Percentiles rank a stretch among this genome's conserved stretches.
Evolutionary conservation across 2,329 filamentous ascomycete species (phyloP).

Genomic region (Aureobasidium sp.): DNA sequence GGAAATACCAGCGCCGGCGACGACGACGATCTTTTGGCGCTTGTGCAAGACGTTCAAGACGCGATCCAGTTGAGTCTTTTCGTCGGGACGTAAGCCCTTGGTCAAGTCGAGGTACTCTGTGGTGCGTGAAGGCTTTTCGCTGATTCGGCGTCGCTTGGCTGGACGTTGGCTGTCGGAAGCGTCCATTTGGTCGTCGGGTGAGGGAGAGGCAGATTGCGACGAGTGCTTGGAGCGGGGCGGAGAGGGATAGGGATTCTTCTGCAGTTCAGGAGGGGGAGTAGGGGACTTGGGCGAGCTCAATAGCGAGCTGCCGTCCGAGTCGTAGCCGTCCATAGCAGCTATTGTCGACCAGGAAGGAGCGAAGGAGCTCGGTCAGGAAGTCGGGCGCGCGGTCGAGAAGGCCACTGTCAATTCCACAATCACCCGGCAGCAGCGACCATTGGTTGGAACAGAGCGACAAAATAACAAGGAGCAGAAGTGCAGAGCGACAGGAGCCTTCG

Average conservation of each 20-base stretch:
- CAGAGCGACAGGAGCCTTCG: neutral
- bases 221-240: constrained; percentile 36
- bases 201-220: constrained; percentile 37
- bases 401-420: constrained; percentile 2
- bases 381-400: constrained; percentile 5
- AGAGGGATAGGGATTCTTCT: constrained; percentile 19
- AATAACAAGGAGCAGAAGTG: neutral
- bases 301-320: constrained; percentile 27
- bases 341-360: constrained; percentile 14
- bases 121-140: constrained; percentile 57
- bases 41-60: constrained; percentile 68
- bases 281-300: constrained; percentile 34
- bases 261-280: constrained; percentile 23
- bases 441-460: neutral
- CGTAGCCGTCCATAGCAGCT: constrained; percentile 25
- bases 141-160: constrained; percentile 64
- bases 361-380: constrained; percentile 7
- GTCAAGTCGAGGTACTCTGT: constrained; percentile 75
- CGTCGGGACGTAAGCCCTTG: constrained; percentile 44
- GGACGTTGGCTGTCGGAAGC: constrained; percentile 55
- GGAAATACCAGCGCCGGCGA: constrained; percentile 93
- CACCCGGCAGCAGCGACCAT: neutral
- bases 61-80: constrained; percentile 56
- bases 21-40: constrained; percentile 93
- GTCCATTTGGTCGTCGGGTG: constrained; percentile 35